A percentile compares a stretch with the other conserved stretches of the same genome.
Evolutionary conservation across 257 asterid genomes (phyloP).

Genomic region (Penstemon eatonii): DNA sequence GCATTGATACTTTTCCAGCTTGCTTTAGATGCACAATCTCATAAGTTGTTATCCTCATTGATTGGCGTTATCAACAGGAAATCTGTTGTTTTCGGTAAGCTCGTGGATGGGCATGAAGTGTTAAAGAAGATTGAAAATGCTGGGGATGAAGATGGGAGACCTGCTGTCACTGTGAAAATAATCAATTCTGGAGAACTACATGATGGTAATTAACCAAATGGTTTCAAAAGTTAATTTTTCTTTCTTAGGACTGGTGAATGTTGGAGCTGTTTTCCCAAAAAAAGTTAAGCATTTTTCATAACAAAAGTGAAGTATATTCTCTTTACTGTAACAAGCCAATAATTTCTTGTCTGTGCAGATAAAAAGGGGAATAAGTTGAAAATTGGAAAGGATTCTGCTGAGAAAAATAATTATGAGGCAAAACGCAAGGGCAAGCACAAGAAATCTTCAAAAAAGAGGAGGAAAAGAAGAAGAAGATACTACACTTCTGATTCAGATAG

Average conservation of each 20-base stretch:
- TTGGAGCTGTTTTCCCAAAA: neutral
- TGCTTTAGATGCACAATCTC: neutral
- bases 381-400: conserved; percentile 39
- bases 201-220: conserved; percentile 53
- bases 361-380: conserved; percentile 51
- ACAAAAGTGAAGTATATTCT: conserved; percentile 11
- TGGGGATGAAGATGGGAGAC: conserved; percentile 84
- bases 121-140: conserved; percentile 86
- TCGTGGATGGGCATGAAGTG: conserved; percentile 76
- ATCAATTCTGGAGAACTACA: conserved; percentile 81
- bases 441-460: conserved; percentile 67
- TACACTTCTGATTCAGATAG: conserved; percentile 87
- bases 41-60: conserved; percentile 6
- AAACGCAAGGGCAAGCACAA: conserved; percentile 75
- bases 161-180: conserved; percentile 88
- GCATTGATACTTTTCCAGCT: neutral
- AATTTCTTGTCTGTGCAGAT: conserved; percentile 40
- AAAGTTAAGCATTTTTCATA: neutral
- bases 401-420: conserved; percentile 44
- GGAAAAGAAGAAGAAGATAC: conserved; percentile 75
- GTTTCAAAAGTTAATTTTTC: neutral
- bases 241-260: conserved; percentile 1
- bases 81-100: conserved; percentile 84
- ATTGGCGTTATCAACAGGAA: conserved; percentile 58
- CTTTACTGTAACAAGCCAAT: neutral